A percentile compares a stretch with the other conserved stretches of the same genome.
Conservation (phyloP, 2,329 filamentous ascomycete genomes). For the Fusarium newnesense region DNA sequence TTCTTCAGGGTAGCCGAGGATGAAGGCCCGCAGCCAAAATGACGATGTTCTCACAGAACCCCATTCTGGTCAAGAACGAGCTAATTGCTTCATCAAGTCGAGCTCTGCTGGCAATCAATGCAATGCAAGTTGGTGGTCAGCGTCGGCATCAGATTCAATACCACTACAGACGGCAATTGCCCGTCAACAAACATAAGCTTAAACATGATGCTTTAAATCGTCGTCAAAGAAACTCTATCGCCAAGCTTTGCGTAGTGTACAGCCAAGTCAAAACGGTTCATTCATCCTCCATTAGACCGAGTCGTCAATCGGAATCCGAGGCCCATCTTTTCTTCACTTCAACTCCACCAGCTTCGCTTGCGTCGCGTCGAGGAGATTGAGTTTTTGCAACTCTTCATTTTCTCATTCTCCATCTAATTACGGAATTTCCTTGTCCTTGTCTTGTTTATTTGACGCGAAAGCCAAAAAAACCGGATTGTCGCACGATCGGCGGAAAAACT, state of each 20-base stretch:
- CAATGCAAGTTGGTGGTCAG: not conserved
- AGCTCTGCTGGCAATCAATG: not conserved
- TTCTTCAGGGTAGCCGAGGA: not conserved
- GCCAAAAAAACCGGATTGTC: constrained; percentile 23
- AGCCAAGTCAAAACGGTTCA: constrained; percentile 6
- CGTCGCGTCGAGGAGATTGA: not conserved
- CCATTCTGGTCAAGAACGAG: too few relatives aligned
- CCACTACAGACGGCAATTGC: not conserved
- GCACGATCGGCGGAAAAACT: constrained; percentile 24
- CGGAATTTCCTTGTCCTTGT: not conserved
- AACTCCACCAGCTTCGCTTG: not conserved
- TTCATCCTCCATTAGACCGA: not conserved
- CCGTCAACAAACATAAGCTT: not conserved
- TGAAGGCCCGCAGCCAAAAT: not conserved
- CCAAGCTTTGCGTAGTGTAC: constrained; percentile 13
- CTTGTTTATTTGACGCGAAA: not conserved
- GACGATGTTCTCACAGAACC: not conserved
- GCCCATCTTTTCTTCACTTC: not conserved
- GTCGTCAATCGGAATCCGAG: constrained; percentile 18
- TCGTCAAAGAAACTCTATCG: constrained; percentile 2
- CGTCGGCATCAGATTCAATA: not conserved
- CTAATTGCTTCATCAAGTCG: not conserved
- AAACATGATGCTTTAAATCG: not conserved
- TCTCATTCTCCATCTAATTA: constrained; percentile 13
- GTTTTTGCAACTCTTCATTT: not conserved